These are phyloP conservation scores for Amborella trichopoda DNA, from an alignment of 164 flowering plant species.

Conservation along the genomic window DNA sequence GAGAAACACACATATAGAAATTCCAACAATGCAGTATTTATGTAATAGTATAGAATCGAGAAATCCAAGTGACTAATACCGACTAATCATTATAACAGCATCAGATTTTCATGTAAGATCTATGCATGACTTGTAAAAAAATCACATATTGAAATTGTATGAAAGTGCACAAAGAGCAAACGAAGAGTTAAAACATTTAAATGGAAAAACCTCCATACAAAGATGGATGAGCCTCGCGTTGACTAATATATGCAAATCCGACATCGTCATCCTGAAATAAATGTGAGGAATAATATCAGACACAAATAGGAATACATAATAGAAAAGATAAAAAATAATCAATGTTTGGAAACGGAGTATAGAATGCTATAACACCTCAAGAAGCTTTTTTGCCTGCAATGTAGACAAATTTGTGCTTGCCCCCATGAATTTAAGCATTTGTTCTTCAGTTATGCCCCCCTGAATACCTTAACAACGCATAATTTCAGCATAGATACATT, in stretches of 20 bases:
- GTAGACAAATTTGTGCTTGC: constrained; percentile 69
- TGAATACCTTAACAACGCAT: constrained; percentile 25
- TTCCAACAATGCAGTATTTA: too few species aligned
- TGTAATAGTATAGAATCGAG: too few species aligned
- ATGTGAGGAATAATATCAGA: not conserved
- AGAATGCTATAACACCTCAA: constrained; percentile 52
- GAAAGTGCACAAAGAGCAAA: too few species aligned
- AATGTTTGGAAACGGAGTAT: too few species aligned
- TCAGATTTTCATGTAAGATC: too few species aligned
- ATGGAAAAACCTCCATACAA: constrained; percentile 39
- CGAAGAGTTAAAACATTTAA: not conserved
- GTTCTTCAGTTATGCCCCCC: constrained; percentile 98
- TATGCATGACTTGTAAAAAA: too few species aligned
- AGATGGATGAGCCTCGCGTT: constrained; percentile 92
- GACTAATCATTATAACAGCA: too few species aligned
- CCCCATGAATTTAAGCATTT: constrained; percentile 94
- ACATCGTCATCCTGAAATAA: constrained; percentile 64
- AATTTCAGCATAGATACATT: constrained; percentile 10
- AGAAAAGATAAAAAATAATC: not conserved
- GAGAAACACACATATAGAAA: too few species aligned
- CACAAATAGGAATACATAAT: not conserved
- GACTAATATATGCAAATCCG: constrained; percentile 92
- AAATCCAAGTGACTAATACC: too few species aligned
- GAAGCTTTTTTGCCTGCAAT: constrained; percentile 65
- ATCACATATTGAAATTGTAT: too few species aligned